phyloP scores from a whole-genome alignment of 257 asterid genomes.

The Salvia splendens region DNA sequence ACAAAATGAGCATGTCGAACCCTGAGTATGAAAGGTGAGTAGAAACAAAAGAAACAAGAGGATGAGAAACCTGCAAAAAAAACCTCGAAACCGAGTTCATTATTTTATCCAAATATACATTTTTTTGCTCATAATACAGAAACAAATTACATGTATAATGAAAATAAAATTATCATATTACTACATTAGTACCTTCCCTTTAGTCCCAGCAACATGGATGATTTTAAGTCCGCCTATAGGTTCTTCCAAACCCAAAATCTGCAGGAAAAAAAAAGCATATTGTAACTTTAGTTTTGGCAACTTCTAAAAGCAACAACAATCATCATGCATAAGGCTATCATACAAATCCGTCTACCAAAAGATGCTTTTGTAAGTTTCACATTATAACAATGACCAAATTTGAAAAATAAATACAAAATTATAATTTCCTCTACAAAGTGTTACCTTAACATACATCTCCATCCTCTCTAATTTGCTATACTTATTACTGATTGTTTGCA shows the following conservation, averaged over 20 bases:
- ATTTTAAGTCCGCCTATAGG: slow-evolving; percentile 58
- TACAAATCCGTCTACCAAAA: not conserved
- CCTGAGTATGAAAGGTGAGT: slow-evolving; percentile 52
- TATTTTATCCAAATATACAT: slow-evolving; percentile 12
- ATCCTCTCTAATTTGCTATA: slow-evolving; percentile 66
- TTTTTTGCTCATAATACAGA: not conserved
- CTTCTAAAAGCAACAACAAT: not conserved
- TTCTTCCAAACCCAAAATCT: slow-evolving; percentile 81
- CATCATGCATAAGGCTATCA: slow-evolving; percentile 21
- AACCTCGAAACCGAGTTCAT: not conserved
- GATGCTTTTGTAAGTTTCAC: slow-evolving; percentile 9
- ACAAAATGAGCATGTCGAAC: slow-evolving; percentile 80
- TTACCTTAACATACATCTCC: slow-evolving; percentile 72
- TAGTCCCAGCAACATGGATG: slow-evolving; percentile 90
- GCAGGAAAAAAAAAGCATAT: slow-evolving; percentile 38
- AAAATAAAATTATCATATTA: slow-evolving; percentile 1
- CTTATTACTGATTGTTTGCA: slow-evolving; percentile 35
- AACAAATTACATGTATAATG: not conserved
- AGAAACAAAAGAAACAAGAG: slow-evolving; percentile 23
- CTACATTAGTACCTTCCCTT: slow-evolving; percentile 72
- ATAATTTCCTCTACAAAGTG: not conserved
- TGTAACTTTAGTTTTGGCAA: slow-evolving; percentile 2
- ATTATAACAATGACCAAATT: not conserved
- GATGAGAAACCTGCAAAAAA: slow-evolving; percentile 2
- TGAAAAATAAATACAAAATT: not conserved